Base-by-base conservation (phyloP, 495 filamentous ascomycete genomes). In the Penicillium taxi region DNA sequence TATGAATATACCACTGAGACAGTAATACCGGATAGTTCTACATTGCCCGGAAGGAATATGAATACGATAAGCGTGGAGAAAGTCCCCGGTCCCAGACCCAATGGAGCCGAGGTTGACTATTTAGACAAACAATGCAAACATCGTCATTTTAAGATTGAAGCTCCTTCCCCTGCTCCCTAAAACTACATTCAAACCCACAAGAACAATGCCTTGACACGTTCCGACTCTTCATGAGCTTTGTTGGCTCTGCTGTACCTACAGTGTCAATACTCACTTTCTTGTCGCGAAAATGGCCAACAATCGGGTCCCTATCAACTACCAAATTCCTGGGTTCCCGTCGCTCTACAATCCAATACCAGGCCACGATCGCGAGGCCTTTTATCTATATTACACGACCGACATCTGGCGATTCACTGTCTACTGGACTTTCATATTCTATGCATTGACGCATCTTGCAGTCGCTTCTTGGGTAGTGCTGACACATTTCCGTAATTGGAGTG, bases 341-440 rank as follows among this genome's bases (percentile, higher is more conserved):
- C 81, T 98, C 36, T 89, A 90, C 66, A 81, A 84, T 71, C 81
- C 82, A 12, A 64, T 82, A 35, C 73, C 75, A 41, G 44, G 71
- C 26, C 53, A 58, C 32, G 59, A 69, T 39, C 58, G 63, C 17
- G 53, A 67, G 12, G 62, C 73, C 16, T 69, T 71, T 42, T 86
- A 83, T 40, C 79, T 96, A 43, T 91, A 88, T 66, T 74, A 83
- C 55, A 68, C 81, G 21, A 45, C 53, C 21, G 87, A 96, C 53
- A 85, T 94, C 29, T 95, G 86, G 86, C 81, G 83, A 35, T 95
- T 89, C 56, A 98, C 91, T 0, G 64, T 94, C 1, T 75, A 78
- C 54, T 98, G 91, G 91, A 96, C 90, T 0, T 37, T 73, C 33
- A 56, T 75, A 6, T 66, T 72, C 26, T 73, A 71, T 39, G 55